phyloP scores from a whole-genome alignment of 2,329 filamentous ascomycete species.

The Sphaceloma murrayae region DNA sequence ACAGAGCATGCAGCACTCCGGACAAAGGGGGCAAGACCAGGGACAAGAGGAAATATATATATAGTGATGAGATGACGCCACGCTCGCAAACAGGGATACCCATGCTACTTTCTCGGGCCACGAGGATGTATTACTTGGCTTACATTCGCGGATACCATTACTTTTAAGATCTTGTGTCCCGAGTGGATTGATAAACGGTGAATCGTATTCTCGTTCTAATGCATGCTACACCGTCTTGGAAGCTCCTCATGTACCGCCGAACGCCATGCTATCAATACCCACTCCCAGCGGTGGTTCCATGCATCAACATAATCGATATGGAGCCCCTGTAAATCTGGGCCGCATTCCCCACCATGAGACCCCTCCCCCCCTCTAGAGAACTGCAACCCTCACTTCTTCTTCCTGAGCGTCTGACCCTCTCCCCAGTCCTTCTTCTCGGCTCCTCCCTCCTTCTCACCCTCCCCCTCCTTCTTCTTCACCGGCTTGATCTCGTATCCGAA shows the following conservation, averaged over 20 bases:
- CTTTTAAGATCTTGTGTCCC: background rate
- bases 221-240: too few relatives aligned
- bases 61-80: background rate
- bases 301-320: too few relatives aligned
- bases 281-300: too few relatives aligned
- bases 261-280: background rate
- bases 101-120: background rate
- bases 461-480: constrained; percentile 62
- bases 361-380: background rate
- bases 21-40: too few relatives aligned
- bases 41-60: background rate
- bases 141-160: background rate
- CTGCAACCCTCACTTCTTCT: constrained; percentile 52
- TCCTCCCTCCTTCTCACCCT: constrained; percentile 53
- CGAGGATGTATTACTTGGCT: background rate
- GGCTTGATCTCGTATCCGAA: constrained; percentile 93
- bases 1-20: too few relatives aligned
- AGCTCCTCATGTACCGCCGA: too few relatives aligned
- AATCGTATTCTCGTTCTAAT: background rate
- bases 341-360: background rate
- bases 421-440: constrained; percentile 58
- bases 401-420: constrained; percentile 71
- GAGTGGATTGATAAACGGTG: background rate
- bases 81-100: background rate
- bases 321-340: too few relatives aligned